Evolutionary conservation across 2,329 filamentous ascomycete genomes (phyloP).

Genomic region (Trichoderma sp.): DNA sequence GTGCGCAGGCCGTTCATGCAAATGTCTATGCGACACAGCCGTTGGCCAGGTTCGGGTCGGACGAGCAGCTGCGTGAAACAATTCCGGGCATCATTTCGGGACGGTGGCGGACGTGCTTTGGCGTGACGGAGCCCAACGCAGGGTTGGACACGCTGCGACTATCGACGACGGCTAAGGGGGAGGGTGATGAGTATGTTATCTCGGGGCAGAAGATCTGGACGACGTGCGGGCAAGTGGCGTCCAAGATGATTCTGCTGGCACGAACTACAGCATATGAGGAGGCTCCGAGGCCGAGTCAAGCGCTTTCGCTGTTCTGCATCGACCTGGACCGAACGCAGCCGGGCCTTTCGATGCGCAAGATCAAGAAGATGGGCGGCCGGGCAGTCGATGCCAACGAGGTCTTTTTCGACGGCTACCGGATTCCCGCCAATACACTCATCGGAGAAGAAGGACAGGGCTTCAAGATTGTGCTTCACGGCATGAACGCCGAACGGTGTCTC

Average conservation of each 20-base stretch:
- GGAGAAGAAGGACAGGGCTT: slow-evolving; percentile 75
- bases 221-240: slow-evolving; percentile 76
- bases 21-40: slow-evolving; percentile 75
- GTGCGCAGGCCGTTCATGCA: slow-evolving; percentile 60
- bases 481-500: slow-evolving; percentile 76
- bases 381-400: slow-evolving; percentile 84
- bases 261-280: slow-evolving; percentile 70
- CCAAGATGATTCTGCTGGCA: slow-evolving; percentile 79
- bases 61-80: slow-evolving; percentile 60
- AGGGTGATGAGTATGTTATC: slow-evolving; percentile 62
- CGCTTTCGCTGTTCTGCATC: slow-evolving; percentile 77
- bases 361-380: slow-evolving; percentile 82
- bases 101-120: slow-evolving; percentile 72
- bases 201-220: slow-evolving; percentile 89
- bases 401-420: slow-evolving; percentile 76
- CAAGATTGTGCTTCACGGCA: slow-evolving; percentile 73
- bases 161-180: slow-evolving; percentile 57
- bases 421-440: slow-evolving; percentile 63
- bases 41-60: slow-evolving; percentile 68
- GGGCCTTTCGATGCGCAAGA: slow-evolving; percentile 64
- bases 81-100: slow-evolving; percentile 72
- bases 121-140: slow-evolving; percentile 80
- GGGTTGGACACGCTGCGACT: slow-evolving; percentile 76
- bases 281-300: slow-evolving; percentile 68
- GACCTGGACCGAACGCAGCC: slow-evolving; percentile 63